A percentile compares a stretch with the other conserved stretches of the same genome.
These are phyloP conservation scores for Sclerotinia sclerotiorum DNA, from an alignment of 2,329 filamentous ascomycete species.

Conservation along the genomic window DNA sequence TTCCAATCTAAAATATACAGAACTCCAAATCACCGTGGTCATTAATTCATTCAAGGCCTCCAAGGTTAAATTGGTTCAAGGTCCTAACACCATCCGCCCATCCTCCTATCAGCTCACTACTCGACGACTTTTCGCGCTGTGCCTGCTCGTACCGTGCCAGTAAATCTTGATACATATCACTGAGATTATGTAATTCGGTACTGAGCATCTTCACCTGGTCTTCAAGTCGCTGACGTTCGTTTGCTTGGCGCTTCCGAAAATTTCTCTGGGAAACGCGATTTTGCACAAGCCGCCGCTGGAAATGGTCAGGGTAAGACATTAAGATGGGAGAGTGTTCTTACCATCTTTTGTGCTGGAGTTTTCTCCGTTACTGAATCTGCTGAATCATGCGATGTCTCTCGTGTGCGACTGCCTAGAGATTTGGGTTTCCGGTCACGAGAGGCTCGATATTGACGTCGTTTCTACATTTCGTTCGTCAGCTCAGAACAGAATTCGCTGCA, in stretches of 20 bases:
- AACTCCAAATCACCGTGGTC: not conserved
- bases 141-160: slow-evolving; percentile 19
- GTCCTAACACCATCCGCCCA: slow-evolving; percentile 8
- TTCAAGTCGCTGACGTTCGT: slow-evolving; percentile 21
- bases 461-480: slow-evolving; percentile 7
- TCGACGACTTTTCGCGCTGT: slow-evolving; percentile 17
- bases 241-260: slow-evolving; percentile 24
- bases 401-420: slow-evolving; percentile 19
- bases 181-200: slow-evolving; percentile 18
- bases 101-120: slow-evolving; percentile 12
- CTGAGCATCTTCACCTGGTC: slow-evolving; percentile 24
- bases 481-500: not conserved
- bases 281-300: slow-evolving; percentile 22
- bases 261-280: slow-evolving; percentile 24
- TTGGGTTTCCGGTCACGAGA: slow-evolving; percentile 13
- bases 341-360: slow-evolving; percentile 24
- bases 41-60: slow-evolving; percentile 10
- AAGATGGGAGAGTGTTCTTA: not conserved
- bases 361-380: slow-evolving; percentile 19
- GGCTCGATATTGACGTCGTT: slow-evolving; percentile 12
- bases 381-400: slow-evolving; percentile 25
- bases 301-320: not conserved
- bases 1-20: not conserved
- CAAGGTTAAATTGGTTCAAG: slow-evolving; percentile 2
- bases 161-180: slow-evolving; percentile 20